Evolutionary conservation across 1,284 basidiomycete genomes (phyloP), one percentile per base, ranked within the genome.

Genomic region (Mixia osmundae): DNA sequence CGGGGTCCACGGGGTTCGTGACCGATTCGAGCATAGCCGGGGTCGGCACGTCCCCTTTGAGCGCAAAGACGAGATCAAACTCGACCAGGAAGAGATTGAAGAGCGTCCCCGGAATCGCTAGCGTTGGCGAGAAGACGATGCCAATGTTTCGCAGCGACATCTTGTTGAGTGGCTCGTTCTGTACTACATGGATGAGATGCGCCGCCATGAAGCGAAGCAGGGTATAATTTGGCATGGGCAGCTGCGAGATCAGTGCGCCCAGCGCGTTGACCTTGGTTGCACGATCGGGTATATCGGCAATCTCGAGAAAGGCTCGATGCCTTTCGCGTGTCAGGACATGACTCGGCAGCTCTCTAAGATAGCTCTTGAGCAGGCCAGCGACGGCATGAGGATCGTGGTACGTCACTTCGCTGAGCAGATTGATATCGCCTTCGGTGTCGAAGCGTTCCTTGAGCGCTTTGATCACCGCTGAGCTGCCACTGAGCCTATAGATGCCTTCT

Each of bases 61-160:
- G 71, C 49, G 78, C 77, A 61, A 82, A 83, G 27, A 83, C 79
- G 6, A 69, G 67, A 46, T 80, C 80, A 58, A 87, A 89, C 53
- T 87, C 79, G 41, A 71, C 72, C 20, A 91, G 68, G 68, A 91
- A 79, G 47, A 91, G 61, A 52, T 77, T 82, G 57, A 91, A 87
- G 32, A 91, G 76, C 5, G 82, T 83, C 0, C 83, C 85, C 11
- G 85, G 85, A 46, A 94, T 89, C 25, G 80, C 82, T 6, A 94
- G 64, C 1, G 85, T 91, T 3, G 87, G 85, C 44, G 78, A 83
- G 58, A 91, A 94, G 21, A 97, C 89, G 44, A 99, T 97, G 15
- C 87, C 85, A 20, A 97, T 82, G 53, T 99, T 99, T 24, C 87
- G 72, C 69, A 97, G 75, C 30, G 78, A 91, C 91, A 99, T 99